phyloP scores from a whole-genome alignment of 495 filamentous ascomycete genomes.

The Penicillium chermesinum region DNA sequence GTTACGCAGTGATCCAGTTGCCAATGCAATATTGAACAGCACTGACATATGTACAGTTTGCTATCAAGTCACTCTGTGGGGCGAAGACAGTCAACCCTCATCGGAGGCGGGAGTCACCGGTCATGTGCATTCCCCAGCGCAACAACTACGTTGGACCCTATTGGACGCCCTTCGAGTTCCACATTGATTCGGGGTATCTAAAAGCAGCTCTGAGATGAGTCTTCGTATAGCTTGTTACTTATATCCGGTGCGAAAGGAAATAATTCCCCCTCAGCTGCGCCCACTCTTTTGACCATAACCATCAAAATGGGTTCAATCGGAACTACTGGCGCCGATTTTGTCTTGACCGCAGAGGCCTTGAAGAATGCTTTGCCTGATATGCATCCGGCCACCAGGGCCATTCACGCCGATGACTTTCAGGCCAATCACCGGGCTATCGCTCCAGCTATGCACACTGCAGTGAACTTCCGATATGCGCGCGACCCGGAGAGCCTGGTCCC shows the following conservation, averaged over 20 bases:
- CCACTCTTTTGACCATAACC: background rate
- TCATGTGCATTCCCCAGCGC: background rate
- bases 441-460: conserved; percentile 17
- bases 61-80: background rate
- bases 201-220: too few species aligned
- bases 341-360: conserved; percentile 10
- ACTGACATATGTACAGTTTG: too few species aligned
- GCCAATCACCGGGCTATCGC: conserved; percentile 17
- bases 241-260: too few species aligned
- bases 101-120: background rate
- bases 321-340: conserved; percentile 3
- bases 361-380: conserved; percentile 12
- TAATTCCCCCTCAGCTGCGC: background rate
- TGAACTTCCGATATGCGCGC: conserved; percentile 18
- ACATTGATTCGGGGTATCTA: background rate
- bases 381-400: conserved; percentile 14
- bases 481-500: conserved; percentile 13
- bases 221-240: too few species aligned
- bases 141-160: background rate
- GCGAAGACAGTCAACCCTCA: background rate
- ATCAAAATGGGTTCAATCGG: conserved; percentile 9
- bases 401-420: conserved; percentile 19
- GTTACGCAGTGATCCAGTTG: too few species aligned
- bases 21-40: too few species aligned
- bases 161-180: background rate